A percentile compares a stretch with the other conserved stretches of the same genome.
Evolutionary conservation across 2,329 filamentous ascomycete species (phyloP).

Genomic region (Fusarium nanum): DNA sequence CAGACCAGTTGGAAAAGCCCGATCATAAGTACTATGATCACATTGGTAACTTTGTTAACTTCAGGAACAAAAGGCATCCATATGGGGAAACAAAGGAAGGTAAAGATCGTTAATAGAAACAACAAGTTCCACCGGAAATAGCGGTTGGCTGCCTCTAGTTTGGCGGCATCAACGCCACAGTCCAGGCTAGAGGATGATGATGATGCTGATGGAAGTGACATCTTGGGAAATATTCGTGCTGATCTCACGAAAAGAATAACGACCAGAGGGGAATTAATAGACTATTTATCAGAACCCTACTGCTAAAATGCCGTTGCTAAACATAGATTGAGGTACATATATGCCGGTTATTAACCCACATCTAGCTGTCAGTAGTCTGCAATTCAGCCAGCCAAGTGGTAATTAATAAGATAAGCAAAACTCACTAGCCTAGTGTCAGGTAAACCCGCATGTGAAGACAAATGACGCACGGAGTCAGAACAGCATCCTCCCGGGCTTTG

Average conservation of each 20-base stretch:
- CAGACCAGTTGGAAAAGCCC: constrained; percentile 32
- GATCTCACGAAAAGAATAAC: neutral
- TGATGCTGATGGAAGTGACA: constrained; percentile 9
- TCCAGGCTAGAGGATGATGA: constrained; percentile 15
- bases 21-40: constrained; percentile 23
- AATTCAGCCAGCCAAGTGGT: neutral
- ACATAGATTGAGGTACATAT: neutral
- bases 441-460: neutral
- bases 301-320: neutral
- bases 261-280: neutral
- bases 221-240: neutral
- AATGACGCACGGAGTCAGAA: neutral
- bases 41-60: constrained; percentile 27
- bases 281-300: neutral
- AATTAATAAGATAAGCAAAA: neutral
- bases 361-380: neutral
- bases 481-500: neutral
- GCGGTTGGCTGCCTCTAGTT: constrained; percentile 30
- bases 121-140: constrained; percentile 35
- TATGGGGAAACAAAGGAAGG: constrained; percentile 32
- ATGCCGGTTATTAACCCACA: neutral
- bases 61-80: constrained; percentile 29
- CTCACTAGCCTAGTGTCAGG: neutral
- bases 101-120: constrained; percentile 18
- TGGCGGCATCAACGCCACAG: constrained; percentile 20